Evolutionary conservation across 139 green algal genomes (phyloP), one percentile per base, ranked within the genome.

Genomic region (Dunaliella sp.): DNA sequence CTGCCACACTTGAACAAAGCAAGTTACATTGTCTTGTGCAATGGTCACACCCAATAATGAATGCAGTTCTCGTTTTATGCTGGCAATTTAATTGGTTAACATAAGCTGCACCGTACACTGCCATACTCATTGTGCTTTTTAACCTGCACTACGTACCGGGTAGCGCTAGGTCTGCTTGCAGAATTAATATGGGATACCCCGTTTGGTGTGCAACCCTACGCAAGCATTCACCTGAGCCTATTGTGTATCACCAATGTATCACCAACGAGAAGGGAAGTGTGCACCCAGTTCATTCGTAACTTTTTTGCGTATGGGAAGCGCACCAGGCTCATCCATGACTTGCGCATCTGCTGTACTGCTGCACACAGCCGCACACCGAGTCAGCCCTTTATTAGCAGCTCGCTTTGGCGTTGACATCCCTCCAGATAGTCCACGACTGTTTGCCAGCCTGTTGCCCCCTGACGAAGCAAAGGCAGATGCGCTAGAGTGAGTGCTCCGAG

Each of bases 381-480:
- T 93, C 33, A 77, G 77, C 12, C 83, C 84, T 0, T 79, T 93
- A 37, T 72, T 88, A 38, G 26, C 57, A 22, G 86, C 87, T 16
- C 65, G 84, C 30, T 87, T 96, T 74, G 85, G 84, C 0, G n/a
- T 92, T 65, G 88, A 93, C 30, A 35, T 93, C 31, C 76, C 83
- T 37, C 33, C 86, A 0, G 88, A 90, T 78, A 89, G 81, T 1
- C 94, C 94, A 0, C 85, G 92, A 57, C 83, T 96, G 26, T 94
- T 94, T 85, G 86, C 90, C 28, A 85, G 76, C 0, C 90, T 96
- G 12, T 85, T 95, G 2, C 94, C 94, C 22, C 94, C 94, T 1
- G 90, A 96, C 58, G 86, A 94, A 58, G 88, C 87, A 28, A 97
- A 97, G 84, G 90, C 88, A 0, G 87, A 88, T 31, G 90, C 94